Base-by-base conservation (phyloP, 78 protist genomes). In the Monosiga brevicollis region DNA sequence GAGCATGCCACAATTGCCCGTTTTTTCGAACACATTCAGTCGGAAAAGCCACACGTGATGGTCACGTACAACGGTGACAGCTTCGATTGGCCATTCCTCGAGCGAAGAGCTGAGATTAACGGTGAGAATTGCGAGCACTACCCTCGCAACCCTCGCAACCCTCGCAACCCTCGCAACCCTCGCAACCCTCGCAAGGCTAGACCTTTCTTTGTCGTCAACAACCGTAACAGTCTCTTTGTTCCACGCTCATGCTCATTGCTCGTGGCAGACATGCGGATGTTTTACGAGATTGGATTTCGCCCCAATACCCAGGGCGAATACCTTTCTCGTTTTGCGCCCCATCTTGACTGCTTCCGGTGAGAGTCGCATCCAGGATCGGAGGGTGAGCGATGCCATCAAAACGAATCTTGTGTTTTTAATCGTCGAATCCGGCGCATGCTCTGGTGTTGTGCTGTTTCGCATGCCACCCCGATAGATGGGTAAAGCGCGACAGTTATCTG, bases 21-120 rank as follows among this genome's bases (percentile, higher is more conserved):
- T 2, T 97, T 88, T 83, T 91, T 96, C 70, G 78, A 49, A 9
- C 96, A 94, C 84, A 88, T 96, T 34, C 83, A 78, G n/a, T 80
- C 85, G 62, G 40, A 34, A 36, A 88, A 86, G 54, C 99, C 99
- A 22, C 71, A 76, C 71, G 83, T 98, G 11, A 86, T 86, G 80
- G 99, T 96, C 37, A 94, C 99, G 0, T 98, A 81, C 86, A 98
- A 98, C 95, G 99, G 99, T 37, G 99, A 98, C 83, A 83, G 54
- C 54, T 98, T 98, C 91, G 99, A 98, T 88, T 98, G 96, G 97
- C 99, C 99, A 0, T 98, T 94, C 87, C 85, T 98, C 24, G 98
- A 97, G 40, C 76, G 86, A 0, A 82, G 99, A 1, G 87, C 96
- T 10, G 34, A n/a, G 3, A 24, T 29, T 41, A 81, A 80, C 71